Evolutionary conservation across 805 yeast species (phyloP), one percentile per base, ranked within the genome.

Genomic region (Candida methanosorbosa): DNA sequence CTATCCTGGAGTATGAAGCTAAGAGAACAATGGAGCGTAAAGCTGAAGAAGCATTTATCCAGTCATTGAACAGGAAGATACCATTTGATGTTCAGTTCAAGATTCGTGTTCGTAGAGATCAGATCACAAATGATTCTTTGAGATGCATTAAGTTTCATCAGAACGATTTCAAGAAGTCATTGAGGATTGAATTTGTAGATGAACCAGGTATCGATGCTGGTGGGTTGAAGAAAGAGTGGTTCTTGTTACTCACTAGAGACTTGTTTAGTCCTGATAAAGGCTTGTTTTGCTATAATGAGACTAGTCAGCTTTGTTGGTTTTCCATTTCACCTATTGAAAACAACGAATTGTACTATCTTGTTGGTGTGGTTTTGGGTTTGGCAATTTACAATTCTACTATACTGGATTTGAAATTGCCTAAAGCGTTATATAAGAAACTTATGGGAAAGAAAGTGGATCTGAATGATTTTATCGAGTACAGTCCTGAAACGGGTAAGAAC

Each of bases 181-280:
- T 90, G 21, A 70, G 75, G 41, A 80, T 92, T 8, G 88, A 83
- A 46, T 90, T 92, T 54, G 61, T 80, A 4, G 78, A 78, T 39
- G 98, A 90, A 50, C 94, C 88, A 0, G 98, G 97, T 0, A 72
- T 90, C 17, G 98, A 90, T 61, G 97, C 87, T 1, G 97, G 98
- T 2, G 98, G 98, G 0, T 66, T 90, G 38, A 75, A 81, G 47
- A 88, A 87, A 50, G 98, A 90, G 50, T 90, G 98, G 98, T 88
- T 92, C 55, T 63, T 76, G 32, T 57, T 88, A 27, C 61, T 92
- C 27, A 77, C 83, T 1, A 72, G 72, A 38, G 79, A 80, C 18
- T 54, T 90, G 2, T 82, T 88, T 50, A 72, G 70, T 47, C 81
- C 87, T 2, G 62, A 64, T 31, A 72, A 76, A 22, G 86, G 85